Conservation (phyloP, 371 early-diverging fungal genomes). For the Rhizopus arrhizus region DNA sequence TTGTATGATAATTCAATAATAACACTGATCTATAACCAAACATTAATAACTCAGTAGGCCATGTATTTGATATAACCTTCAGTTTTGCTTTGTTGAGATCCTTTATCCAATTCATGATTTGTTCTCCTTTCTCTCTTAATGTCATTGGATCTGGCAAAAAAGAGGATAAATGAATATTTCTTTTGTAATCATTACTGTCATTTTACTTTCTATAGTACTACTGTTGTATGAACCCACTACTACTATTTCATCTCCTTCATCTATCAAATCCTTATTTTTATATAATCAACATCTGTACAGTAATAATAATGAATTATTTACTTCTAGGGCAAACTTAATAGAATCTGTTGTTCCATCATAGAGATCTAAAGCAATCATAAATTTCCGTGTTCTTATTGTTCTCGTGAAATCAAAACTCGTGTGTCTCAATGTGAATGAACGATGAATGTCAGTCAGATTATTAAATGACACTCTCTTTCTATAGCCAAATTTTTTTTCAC, state of each 20-base stretch:
- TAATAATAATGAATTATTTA: constrained; percentile 1
- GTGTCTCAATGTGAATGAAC: constrained; percentile 25
- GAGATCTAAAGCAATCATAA: constrained; percentile 33
- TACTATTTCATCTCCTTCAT: constrained; percentile 23
- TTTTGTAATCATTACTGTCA: no score
- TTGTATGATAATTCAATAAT: constrained; percentile 20
- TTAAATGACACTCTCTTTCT: constrained; percentile 37
- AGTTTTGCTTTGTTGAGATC: constrained; percentile 13
- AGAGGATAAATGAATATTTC: no score
- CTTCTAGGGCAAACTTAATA: constrained; percentile 23
- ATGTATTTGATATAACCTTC: constrained; percentile 4
- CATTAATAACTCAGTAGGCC: no score
- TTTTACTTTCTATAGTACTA: neutral
- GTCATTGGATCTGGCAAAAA: no score
- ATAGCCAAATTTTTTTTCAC: neutral
- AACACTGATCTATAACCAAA: constrained; percentile 15
- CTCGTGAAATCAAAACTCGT: constrained; percentile 23
- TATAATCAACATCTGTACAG: neutral
- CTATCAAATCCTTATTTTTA: constrained; percentile 9
- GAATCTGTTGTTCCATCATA: constrained; percentile 16
- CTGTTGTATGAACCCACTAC: constrained; percentile 12
- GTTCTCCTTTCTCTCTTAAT: constrained; percentile 15
- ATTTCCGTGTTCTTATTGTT: constrained; percentile 24
- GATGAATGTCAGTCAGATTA: constrained; percentile 19
- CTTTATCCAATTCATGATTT: constrained; percentile 19